These are phyloP conservation scores for maize (Zea mays) DNA, from an alignment of 176 grass and related monocot genomes.

Conservation along the genomic window Zm-B73-REFERENCE-NAM-5.0 NC_050096.1:203621501-203622000, in stretches of 20 bases:
- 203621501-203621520: constrained; percentile 70
- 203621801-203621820: constrained; percentile 13
- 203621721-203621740: constrained; percentile 72
- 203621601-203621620: constrained; percentile 70
- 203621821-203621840: constrained; percentile 10
- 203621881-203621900: constrained; percentile 14
- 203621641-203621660: constrained; percentile 58
- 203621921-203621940: constrained; percentile 6
- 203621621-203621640: constrained; percentile 70
- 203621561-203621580: constrained; percentile 43
- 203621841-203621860: constrained; percentile 2
- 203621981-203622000: too few species aligned
- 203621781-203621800: constrained; percentile 68
- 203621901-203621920: constrained; percentile 3
- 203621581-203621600: constrained; percentile 36
- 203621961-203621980: not conserved
- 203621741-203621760: constrained; percentile 61
- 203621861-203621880: not conserved
- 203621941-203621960: not conserved
- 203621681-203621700: constrained; percentile 54
- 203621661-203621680: constrained; percentile 75
- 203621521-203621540: constrained; percentile 73
- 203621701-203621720: constrained; percentile 60
- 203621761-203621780: constrained; percentile 53
- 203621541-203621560: constrained; percentile 50